Base-by-base conservation (phyloP, 164 flowering plant genomes). In the Houttuynia cordata region DNA sequence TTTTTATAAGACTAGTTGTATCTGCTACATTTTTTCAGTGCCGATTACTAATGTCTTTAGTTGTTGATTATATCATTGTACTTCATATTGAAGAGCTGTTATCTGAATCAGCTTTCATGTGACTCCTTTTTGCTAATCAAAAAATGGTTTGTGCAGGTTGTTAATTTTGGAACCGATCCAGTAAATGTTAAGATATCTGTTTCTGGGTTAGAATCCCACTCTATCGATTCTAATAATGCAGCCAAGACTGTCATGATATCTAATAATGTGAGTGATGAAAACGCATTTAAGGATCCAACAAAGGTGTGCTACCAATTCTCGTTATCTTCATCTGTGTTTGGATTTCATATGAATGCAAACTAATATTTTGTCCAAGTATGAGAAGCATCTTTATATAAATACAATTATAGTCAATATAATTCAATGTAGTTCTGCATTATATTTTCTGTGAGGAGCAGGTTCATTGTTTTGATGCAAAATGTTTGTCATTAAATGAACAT, bases 261-360 rank as follows among this genome's bases (percentile, higher is more conserved):
- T 41, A 54, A n/a, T 47, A 78, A 80, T 64, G 52, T 79, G 67
- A 82, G 72, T 94, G 96, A 83, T 69, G 99, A 88, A 76, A 90
- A 93, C 60, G 83, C 97, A 53, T 85, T 91, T 69, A 23, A 58
- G 30, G 62, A 74, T 12, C 96, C 90, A 63, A 69, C 59, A 0
- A 89, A 86, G 94, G 97, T 86, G 75, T 18, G n/a, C 7, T 14
- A 54, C 21, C 47, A 12, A 8, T 37, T 14, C 13, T 24, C 18
- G 18, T 10, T 45, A 3, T 34, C 51, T 47, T 45, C 10, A 24
- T 56, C 14, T 63, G 18, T 14, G 17, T 49, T 8, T 45, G 49
- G 13, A 7, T 45, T 45, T 45, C 24, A n/a, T 52, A 18, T 10
- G 12, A 0, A 20, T 18, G 20, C 19, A 6, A 53, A 53, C 22